phyloP scores from a whole-genome alignment of 2,329 filamentous ascomycete genomes.

The Fusarium albidum region DNA sequence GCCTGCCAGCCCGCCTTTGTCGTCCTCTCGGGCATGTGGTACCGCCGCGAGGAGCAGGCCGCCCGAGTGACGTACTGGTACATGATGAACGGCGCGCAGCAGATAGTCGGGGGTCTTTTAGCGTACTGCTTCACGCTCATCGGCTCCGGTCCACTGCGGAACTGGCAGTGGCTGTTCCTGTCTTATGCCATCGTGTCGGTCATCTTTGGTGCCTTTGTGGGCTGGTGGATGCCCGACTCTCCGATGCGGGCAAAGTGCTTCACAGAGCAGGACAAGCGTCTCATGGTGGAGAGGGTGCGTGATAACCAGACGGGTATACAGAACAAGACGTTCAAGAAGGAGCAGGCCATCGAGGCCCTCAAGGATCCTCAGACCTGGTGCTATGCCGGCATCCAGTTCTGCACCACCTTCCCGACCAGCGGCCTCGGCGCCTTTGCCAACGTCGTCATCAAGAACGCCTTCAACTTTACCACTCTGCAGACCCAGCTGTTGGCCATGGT shows the following conservation, averaged over 20 bases:
- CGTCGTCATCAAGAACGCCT: conserved; percentile 73
- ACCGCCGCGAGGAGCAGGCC: conserved; percentile 73
- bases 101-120: conserved; percentile 75
- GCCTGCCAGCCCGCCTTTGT: conserved; percentile 74
- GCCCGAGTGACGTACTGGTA: conserved; percentile 75
- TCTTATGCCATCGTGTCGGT: conserved; percentile 70
- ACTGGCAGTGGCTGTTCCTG: conserved; percentile 76
- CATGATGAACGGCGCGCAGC: conserved; percentile 80
- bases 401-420: conserved; percentile 76
- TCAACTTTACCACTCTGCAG: conserved; percentile 71
- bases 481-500: conserved; percentile 81
- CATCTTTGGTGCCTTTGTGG: conserved; percentile 70
- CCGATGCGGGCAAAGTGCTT: conserved; percentile 78
- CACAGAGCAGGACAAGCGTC: conserved; percentile 69
- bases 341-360: conserved; percentile 60
- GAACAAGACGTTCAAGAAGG: conserved; percentile 58
- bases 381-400: conserved; percentile 71
- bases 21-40: conserved; percentile 75
- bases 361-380: conserved; percentile 73
- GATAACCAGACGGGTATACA: conserved; percentile 69
- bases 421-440: conserved; percentile 78
- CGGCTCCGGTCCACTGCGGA: conserved; percentile 60
- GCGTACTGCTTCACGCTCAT: conserved; percentile 70
- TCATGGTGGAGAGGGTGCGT: conserved; percentile 68
- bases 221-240: conserved; percentile 71